These are phyloP conservation scores for Talaromyces trachyspermus DNA, from an alignment of 495 filamentous ascomycete species.

Conservation along the genomic window DNA sequence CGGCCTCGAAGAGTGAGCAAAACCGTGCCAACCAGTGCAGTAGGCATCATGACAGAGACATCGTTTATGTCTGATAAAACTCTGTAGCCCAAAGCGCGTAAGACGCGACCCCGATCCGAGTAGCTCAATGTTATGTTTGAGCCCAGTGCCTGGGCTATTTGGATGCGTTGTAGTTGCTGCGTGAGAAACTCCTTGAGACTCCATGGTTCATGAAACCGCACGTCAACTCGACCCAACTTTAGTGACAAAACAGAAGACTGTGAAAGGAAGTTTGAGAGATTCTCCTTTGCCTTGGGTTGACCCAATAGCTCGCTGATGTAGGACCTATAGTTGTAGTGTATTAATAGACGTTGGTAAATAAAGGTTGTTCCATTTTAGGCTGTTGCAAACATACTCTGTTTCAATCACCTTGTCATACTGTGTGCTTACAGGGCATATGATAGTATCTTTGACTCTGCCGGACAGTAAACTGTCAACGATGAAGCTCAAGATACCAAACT, in stretches of 20 bases:
- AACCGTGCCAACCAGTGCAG: constrained; percentile 88
- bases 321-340: constrained; percentile 36
- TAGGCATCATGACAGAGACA: constrained; percentile 96
- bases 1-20: constrained; percentile 85
- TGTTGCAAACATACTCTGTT: constrained; percentile 59
- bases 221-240: constrained; percentile 84
- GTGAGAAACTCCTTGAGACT: constrained; percentile 72
- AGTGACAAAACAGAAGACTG: constrained; percentile 85
- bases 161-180: constrained; percentile 54
- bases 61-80: constrained; percentile 91
- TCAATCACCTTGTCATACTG: constrained; percentile 99
- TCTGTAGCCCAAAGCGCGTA: constrained; percentile 81
- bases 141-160: constrained; percentile 20
- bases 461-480: constrained; percentile 83
- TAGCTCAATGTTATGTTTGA: constrained; percentile 33
- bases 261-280: constrained; percentile 76
- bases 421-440: constrained; percentile 89
- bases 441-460: constrained; percentile 81
- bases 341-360: constrained; percentile 10
- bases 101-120: constrained; percentile 51
- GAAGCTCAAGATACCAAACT: constrained; percentile 94
- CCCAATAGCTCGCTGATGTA: constrained; percentile 93
- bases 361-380: not conserved
- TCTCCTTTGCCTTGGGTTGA: constrained; percentile 90
- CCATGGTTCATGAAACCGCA: constrained; percentile 95